These are phyloP conservation scores for Trichoderma sp. DNA, from an alignment of 2,329 filamentous ascomycete species.

Conservation along the genomic window DNA sequence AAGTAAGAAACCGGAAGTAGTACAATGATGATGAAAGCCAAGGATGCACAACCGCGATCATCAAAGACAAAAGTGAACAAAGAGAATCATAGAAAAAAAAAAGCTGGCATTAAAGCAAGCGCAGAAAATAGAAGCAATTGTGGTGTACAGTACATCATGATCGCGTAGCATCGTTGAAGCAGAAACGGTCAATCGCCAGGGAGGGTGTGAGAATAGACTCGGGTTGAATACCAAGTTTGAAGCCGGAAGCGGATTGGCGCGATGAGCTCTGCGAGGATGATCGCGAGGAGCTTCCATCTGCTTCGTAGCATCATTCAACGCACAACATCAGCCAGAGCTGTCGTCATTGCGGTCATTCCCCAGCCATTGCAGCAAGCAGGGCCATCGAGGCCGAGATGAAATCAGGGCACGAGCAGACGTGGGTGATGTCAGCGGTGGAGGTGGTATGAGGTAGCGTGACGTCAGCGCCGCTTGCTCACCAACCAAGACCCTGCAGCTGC, in stretches of 20 bases:
- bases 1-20: background rate
- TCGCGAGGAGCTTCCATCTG: background rate
- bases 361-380: background rate
- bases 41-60: background rate
- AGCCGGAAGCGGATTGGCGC: background rate
- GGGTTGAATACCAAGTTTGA: background rate
- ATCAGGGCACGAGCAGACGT: constrained; percentile 10
- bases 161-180: constrained; percentile 10
- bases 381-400: background rate
- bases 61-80: background rate
- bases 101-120: background rate
- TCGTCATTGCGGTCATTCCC: constrained; percentile 19
- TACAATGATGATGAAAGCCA: constrained; percentile 14
- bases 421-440: constrained; percentile 31
- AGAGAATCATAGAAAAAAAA: background rate
- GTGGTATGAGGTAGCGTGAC: constrained; percentile 28
- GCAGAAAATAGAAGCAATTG: background rate
- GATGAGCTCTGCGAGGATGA: background rate
- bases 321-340: background rate
- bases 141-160: constrained; percentile 15
- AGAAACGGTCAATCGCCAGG: background rate
- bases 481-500: constrained; percentile 32
- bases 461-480: constrained; percentile 28
- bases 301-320: background rate
- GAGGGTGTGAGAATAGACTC: constrained; percentile 1